Conservation (phyloP, 352 stramenopile genomes). For the Globisporangium orthogonon region DNA sequence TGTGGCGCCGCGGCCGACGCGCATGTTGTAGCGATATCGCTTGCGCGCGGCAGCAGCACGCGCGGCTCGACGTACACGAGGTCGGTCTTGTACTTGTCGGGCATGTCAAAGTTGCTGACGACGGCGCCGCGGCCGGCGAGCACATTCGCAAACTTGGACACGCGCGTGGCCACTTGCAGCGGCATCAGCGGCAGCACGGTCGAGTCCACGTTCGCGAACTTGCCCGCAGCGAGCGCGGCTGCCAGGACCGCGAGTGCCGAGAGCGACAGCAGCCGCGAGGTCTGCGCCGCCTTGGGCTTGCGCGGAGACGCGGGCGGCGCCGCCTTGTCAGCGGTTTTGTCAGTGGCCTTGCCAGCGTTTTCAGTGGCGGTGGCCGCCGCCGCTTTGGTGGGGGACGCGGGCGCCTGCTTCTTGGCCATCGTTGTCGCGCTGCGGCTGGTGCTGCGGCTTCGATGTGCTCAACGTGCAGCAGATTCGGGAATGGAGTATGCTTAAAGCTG, state of each 20-base stretch:
- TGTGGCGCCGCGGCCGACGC: conserved; percentile 28
- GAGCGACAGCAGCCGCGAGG: conserved; percentile 13
- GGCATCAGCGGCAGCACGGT: conserved; percentile 11
- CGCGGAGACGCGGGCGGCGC: not conserved
- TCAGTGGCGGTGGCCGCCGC: not conserved
- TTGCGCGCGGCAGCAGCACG: conserved; percentile 25
- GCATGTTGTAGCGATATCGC: conserved; percentile 20
- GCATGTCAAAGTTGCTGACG: conserved; percentile 17
- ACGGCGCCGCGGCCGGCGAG: conserved; percentile 7
- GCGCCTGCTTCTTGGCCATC: conserved; percentile 10
- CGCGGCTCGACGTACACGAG: conserved; percentile 36
- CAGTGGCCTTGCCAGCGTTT: not conserved
- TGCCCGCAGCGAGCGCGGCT: conserved; percentile 8
- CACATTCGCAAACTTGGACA: conserved; percentile 6
- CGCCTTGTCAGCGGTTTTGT: not conserved
- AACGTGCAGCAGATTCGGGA: not conserved
- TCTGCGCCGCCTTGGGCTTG: conserved; percentile 3
- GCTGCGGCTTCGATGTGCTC: too few relatives aligned
- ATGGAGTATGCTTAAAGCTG: not conserved
- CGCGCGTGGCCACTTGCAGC: conserved; percentile 6
- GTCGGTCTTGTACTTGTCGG: conserved; percentile 61
- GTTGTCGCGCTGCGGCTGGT: not conserved
- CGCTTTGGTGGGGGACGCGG: not conserved
- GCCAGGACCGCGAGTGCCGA: conserved; percentile 13
- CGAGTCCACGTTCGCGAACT: conserved; percentile 11